These are phyloP conservation scores for Dryadomyces quercivorus DNA, from an alignment of 2,329 filamentous ascomycete species.

Conservation along the genomic window DNA sequence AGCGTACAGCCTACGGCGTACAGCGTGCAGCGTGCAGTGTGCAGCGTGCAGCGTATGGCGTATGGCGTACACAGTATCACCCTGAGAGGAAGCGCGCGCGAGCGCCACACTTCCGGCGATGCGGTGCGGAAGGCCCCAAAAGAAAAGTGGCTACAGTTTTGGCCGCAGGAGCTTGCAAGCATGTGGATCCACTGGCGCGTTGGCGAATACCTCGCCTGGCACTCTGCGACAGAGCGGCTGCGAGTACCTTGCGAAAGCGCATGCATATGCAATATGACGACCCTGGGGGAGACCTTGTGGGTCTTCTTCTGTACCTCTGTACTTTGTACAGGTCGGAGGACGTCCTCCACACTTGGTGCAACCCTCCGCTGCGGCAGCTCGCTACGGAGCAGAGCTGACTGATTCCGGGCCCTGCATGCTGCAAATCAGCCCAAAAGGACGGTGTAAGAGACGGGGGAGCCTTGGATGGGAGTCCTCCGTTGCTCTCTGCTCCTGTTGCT, in stretches of 20 bases:
- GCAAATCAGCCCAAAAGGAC: conserved; percentile 9
- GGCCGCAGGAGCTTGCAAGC: conserved; percentile 10
- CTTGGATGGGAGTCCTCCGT: background rate
- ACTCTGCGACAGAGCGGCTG: background rate
- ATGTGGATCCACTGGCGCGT: background rate
- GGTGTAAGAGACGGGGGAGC: background rate
- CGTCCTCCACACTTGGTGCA: background rate
- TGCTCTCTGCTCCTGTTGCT: too few relatives aligned
- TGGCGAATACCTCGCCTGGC: background rate
- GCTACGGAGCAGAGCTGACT: background rate
- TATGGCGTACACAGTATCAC: too few relatives aligned
- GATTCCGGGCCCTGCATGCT: conserved; percentile 2
- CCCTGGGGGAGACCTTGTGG: background rate
- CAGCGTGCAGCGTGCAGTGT: background rate
- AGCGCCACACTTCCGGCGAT: background rate
- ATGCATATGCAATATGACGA: background rate
- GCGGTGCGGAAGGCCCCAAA: background rate
- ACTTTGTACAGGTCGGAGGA: background rate
- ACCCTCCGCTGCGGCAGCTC: background rate
- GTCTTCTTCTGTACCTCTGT: background rate
- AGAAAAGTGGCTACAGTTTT: conserved; percentile 8
- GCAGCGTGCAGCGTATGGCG: background rate
- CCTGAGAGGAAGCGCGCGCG: background rate
- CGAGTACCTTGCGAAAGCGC: background rate
- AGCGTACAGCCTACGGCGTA: background rate